Evolutionary conservation across 2,329 filamentous ascomycete species (phyloP).

Genomic region (Periconia sp.): DNA sequence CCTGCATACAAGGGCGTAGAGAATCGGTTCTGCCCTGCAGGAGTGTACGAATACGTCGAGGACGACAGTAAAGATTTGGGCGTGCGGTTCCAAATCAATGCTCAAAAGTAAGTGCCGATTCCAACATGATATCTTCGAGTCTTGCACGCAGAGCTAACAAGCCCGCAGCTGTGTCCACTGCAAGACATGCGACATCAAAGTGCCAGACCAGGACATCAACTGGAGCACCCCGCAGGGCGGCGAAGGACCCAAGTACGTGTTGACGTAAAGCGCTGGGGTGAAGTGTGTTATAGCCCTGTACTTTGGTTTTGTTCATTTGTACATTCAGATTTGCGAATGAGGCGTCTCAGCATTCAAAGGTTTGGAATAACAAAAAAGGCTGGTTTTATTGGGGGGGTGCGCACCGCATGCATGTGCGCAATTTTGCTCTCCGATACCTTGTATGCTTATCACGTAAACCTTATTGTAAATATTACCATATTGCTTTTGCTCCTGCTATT

Average conservation of each 20-base stretch:
- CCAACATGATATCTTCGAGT: neutral
- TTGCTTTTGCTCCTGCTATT: too few relatives aligned
- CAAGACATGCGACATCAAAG: conserved; percentile 99
- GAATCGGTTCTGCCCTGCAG: conserved; percentile 95
- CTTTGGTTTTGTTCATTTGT: neutral
- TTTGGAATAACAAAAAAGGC: neutral
- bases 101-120: conserved; percentile 78
- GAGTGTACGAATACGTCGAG: conserved; percentile 97
- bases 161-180: conserved; percentile 86
- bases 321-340: neutral
- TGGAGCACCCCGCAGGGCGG: conserved; percentile 88
- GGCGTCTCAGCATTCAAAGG: neutral
- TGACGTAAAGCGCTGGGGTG: conserved; percentile 48
- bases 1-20: conserved; percentile 90
- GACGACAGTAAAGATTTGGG: conserved; percentile 83
- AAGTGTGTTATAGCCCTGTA: neutral
- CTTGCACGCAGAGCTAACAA: conserved; percentile 27
- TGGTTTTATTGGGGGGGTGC: neutral
- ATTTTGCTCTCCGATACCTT: too few relatives aligned
- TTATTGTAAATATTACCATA: too few relatives aligned
- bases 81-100: conserved; percentile 95
- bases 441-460: too few relatives aligned
- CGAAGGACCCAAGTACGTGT: conserved; percentile 68
- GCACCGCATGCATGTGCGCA: too few relatives aligned
- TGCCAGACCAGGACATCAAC: conserved; percentile 94